A percentile compares a stretch with the other conserved stretches of the same genome.
phyloP scores from a whole-genome alignment of 2,329 filamentous ascomycete species.

The Rhynchosporium graminicola region DNA sequence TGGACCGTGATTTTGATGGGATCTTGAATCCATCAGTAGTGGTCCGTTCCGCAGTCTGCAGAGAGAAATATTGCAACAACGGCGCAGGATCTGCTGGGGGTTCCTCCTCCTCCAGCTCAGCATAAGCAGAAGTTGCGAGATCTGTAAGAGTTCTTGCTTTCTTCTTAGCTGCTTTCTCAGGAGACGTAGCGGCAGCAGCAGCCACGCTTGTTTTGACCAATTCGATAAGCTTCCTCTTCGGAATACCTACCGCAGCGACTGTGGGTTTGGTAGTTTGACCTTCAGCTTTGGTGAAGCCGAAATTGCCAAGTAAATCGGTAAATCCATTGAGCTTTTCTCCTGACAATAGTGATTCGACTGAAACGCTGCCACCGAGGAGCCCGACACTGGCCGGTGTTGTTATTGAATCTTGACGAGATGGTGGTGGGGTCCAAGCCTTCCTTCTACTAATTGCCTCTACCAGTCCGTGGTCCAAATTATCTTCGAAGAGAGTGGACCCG shows the following conservation, averaged over 20 bases:
- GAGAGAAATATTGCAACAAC: conserved; percentile 49
- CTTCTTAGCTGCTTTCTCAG: conserved; percentile 59
- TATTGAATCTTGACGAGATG: conserved; percentile 39
- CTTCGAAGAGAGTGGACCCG: conserved; percentile 12
- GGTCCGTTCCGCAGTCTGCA: conserved; percentile 17
- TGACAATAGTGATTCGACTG: conserved; percentile 5
- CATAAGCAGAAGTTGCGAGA: conserved; percentile 72
- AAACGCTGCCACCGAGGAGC: not conserved
- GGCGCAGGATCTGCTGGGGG: conserved; percentile 42
- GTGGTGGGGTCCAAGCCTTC: conserved; percentile 68
- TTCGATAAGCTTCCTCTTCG: conserved; percentile 60
- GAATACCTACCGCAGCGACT: conserved; percentile 38
- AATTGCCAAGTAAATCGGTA: conserved; percentile 44
- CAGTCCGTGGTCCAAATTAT: conserved; percentile 29
- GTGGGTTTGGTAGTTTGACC: conserved; percentile 19
- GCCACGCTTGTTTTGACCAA: conserved; percentile 45
- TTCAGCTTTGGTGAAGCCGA: conserved; percentile 42
- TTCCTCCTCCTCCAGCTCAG: conserved; percentile 38
- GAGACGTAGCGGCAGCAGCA: conserved; percentile 39
- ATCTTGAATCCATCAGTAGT: conserved; percentile 30
- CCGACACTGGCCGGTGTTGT: conserved; percentile 2
- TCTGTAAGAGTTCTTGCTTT: conserved; percentile 78
- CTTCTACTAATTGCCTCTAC: conserved; percentile 54
- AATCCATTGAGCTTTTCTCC: conserved; percentile 38
- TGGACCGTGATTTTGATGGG: conserved; percentile 32